A percentile compares a stretch with the other conserved stretches of the same genome.
These are phyloP conservation scores for Cryptosporidium canis DNA, from an alignment of 169 alveolate genomes.

Conservation along the genomic window DNA sequence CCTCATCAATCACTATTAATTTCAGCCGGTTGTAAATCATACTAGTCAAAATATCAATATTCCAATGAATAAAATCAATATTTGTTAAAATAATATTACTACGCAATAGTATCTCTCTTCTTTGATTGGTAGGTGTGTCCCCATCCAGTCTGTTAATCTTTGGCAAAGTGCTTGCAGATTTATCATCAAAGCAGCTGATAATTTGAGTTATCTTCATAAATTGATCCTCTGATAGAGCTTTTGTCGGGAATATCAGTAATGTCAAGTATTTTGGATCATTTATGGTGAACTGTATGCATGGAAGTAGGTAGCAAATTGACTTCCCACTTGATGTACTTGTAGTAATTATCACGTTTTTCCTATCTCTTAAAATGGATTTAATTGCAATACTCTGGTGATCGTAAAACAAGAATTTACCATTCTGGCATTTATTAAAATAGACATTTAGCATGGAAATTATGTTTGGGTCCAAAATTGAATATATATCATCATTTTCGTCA, in stretches of 20 bases:
- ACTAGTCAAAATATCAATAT: slow-evolving; percentile 17
- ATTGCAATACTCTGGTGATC: slow-evolving; percentile 62
- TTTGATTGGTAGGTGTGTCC: slow-evolving; percentile 44
- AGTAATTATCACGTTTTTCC: slow-evolving; percentile 42
- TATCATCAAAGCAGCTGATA: background rate
- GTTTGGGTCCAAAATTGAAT: background rate
- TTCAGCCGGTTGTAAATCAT: slow-evolving; percentile 24
- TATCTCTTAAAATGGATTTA: slow-evolving; percentile 31
- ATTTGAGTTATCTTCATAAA: slow-evolving; percentile 28
- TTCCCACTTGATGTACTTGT: slow-evolving; percentile 74
- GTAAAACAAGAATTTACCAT: slow-evolving; percentile 37
- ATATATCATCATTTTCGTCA: slow-evolving; percentile 13
- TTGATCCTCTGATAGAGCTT: slow-evolving; percentile 75
- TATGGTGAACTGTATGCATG: slow-evolving; percentile 25
- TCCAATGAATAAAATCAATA: slow-evolving; percentile 75
- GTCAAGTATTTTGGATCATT: slow-evolving; percentile 36
- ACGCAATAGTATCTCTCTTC: slow-evolving; percentile 26
- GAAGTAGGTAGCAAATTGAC: slow-evolving; percentile 71
- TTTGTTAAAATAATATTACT: slow-evolving; percentile 73
- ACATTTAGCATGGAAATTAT: background rate
- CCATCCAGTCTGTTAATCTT: slow-evolving; percentile 53
- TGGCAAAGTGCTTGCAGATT: background rate
- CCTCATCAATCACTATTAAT: slow-evolving; percentile 73
- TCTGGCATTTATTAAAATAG: background rate
- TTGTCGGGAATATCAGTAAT: slow-evolving; percentile 73